Evolutionary conservation across 2,329 filamentous ascomycete genomes (phyloP).

Genomic region (Fusarium solani-melongenae): DNA sequence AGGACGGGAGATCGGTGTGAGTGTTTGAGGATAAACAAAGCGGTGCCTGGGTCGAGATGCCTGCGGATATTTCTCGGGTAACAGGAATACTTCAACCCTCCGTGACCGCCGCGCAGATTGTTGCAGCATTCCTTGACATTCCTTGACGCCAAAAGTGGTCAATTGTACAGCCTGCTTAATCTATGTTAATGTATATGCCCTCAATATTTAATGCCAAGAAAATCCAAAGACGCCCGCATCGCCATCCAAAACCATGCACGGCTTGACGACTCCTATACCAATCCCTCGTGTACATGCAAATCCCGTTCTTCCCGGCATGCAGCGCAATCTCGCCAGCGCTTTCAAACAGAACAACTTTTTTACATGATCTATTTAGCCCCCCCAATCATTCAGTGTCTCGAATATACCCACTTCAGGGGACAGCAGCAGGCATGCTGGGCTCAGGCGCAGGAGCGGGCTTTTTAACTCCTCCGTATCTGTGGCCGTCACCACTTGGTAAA

Average conservation of each 20-base stretch:
- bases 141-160: background rate
- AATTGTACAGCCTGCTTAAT: background rate
- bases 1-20: background rate
- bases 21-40: background rate
- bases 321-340: background rate
- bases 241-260: background rate
- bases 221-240: background rate
- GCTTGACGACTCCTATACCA: background rate
- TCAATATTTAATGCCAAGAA: background rate
- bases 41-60: background rate
- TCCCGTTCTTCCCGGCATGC: background rate
- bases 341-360: background rate
- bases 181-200: background rate
- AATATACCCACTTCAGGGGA: too few species aligned
- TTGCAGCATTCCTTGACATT: background rate
- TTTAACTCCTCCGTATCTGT: background rate
- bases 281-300: background rate
- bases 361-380: background rate
- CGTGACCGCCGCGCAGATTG: background rate
- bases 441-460: background rate
- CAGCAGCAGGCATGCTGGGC: background rate
- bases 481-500: background rate
- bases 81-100: background rate
- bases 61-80: background rate
- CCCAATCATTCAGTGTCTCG: too few species aligned